These are phyloP conservation scores for Lactifluus pinguis DNA, from an alignment of 768 basidiomycete species.

Conservation along the genomic window DNA sequence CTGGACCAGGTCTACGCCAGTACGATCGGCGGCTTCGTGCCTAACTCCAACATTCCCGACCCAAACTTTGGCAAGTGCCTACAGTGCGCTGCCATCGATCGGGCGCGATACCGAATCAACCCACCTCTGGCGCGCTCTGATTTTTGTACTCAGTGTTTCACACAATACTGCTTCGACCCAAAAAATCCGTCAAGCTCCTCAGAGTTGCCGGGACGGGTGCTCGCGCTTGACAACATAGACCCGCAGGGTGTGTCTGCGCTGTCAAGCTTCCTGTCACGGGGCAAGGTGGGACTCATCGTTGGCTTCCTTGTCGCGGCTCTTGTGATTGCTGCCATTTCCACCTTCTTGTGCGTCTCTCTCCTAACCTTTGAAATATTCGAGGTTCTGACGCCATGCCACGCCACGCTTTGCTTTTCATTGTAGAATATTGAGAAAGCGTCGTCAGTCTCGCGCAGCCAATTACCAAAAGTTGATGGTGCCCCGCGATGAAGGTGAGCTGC, in stretches of 20 bases:
- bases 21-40: constrained; percentile 49
- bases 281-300: constrained; percentile 43
- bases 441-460: not conserved
- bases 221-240: constrained; percentile 46
- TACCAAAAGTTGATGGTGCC: not conserved
- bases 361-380: not conserved
- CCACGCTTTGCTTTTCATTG: not conserved
- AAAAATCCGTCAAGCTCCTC: constrained; percentile 16
- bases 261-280: constrained; percentile 32
- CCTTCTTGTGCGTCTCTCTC: constrained; percentile 27
- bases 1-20: constrained; percentile 52
- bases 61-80: constrained; percentile 54
- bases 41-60: constrained; percentile 49
- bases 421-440: constrained; percentile 15
- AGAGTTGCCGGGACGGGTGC: constrained; percentile 32
- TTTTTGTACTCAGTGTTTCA: constrained; percentile 24
- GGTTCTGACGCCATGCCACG: not conserved
- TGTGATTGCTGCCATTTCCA: constrained; percentile 31
- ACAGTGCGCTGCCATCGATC: constrained; percentile 54
- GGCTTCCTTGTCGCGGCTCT: constrained; percentile 35
- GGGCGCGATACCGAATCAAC: constrained; percentile 19
- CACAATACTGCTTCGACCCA: constrained; percentile 27
- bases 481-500: constrained; percentile 1
- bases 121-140: constrained; percentile 20
- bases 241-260: constrained; percentile 39